A percentile compares a stretch with the other conserved stretches of the same genome.
These are phyloP conservation scores for Auricularia sp. DNA, from an alignment of 768 basidiomycete genomes.

Conservation along the genomic window DNA sequence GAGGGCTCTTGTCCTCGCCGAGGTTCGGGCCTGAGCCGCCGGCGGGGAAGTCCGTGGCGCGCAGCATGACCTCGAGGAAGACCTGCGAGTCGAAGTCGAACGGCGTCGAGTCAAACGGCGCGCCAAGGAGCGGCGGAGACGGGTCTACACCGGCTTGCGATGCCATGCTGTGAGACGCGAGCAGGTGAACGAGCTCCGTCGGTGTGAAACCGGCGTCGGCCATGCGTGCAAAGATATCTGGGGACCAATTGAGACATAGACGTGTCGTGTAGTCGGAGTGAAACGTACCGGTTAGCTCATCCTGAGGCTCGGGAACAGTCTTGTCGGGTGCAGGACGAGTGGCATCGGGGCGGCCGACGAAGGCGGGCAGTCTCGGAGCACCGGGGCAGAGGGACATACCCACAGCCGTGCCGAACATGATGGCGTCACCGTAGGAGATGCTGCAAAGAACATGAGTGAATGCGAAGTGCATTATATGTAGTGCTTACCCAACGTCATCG, in stretches of 20 bases:
- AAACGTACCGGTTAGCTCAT: conserved; percentile 14
- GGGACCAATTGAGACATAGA: conserved; percentile 6
- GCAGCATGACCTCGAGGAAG: too few relatives aligned
- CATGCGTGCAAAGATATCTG: conserved; percentile 13
- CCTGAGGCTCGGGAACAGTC: conserved; percentile 13
- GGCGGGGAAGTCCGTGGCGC: too few relatives aligned
- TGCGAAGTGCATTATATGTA: neutral
- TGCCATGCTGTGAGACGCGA: conserved; percentile 3
- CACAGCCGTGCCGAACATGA: conserved; percentile 37
- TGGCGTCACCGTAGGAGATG: conserved; percentile 19
- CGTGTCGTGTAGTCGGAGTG: conserved; percentile 13
- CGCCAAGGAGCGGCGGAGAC: conserved; percentile 16
- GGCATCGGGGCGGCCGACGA: too few relatives aligned
- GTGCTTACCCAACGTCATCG: neutral
- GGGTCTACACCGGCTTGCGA: conserved; percentile 9
- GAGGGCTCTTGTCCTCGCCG: too few relatives aligned
- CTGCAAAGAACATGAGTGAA: conserved; percentile 16
- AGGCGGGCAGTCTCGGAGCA: conserved; percentile 16
- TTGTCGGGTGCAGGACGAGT: too few relatives aligned
- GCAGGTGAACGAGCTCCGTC: too few relatives aligned
- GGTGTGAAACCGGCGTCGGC: too few relatives aligned
- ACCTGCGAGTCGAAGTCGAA: too few relatives aligned
- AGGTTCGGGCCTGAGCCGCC: too few relatives aligned
- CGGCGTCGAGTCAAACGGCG: conserved; percentile 36
- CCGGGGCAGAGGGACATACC: conserved; percentile 33